Evolutionary conservation across 345 rosid genomes (phyloP).

Genomic region (Syzygium jambos): DNA sequence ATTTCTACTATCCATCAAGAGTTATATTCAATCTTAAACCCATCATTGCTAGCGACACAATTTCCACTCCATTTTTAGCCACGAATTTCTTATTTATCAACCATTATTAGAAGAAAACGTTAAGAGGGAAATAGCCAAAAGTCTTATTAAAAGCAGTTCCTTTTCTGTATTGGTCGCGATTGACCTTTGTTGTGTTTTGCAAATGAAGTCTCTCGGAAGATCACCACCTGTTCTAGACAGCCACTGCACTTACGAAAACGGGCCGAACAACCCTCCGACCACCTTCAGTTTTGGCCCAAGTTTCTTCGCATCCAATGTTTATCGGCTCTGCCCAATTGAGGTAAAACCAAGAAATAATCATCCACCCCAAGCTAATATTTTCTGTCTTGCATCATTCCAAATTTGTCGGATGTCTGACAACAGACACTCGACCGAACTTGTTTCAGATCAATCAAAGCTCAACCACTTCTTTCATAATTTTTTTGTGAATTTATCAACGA

Average conservation of each 20-base stretch:
- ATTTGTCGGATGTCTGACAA: background rate
- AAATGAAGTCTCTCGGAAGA: slow-evolving; percentile 12
- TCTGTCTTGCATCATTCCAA: background rate
- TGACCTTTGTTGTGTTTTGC: background rate
- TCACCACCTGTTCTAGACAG: slow-evolving; percentile 17
- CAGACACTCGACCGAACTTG: background rate
- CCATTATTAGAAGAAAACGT: background rate
- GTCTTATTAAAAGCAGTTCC: background rate
- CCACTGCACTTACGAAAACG: slow-evolving; percentile 20
- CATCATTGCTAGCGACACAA: background rate
- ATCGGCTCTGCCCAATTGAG: slow-evolving; percentile 34
- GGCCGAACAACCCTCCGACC: slow-evolving; percentile 21
- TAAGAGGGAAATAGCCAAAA: background rate
- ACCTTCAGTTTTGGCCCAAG: slow-evolving; percentile 22
- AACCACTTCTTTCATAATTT: background rate
- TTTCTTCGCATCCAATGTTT: background rate
- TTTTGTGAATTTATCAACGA: background rate
- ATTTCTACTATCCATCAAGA: slow-evolving; percentile 12
- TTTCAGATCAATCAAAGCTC: background rate
- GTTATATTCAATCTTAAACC: slow-evolving; percentile 5
- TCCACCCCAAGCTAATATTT: background rate
- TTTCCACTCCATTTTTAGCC: background rate
- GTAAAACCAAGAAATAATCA: slow-evolving; percentile 7
- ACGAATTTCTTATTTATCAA: background rate
- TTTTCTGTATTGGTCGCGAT: slow-evolving; percentile 2